These are phyloP conservation scores for Tetrahymena malaccensis DNA, from an alignment of 73 alveolate genomes.

Conservation along the genomic window DNA sequence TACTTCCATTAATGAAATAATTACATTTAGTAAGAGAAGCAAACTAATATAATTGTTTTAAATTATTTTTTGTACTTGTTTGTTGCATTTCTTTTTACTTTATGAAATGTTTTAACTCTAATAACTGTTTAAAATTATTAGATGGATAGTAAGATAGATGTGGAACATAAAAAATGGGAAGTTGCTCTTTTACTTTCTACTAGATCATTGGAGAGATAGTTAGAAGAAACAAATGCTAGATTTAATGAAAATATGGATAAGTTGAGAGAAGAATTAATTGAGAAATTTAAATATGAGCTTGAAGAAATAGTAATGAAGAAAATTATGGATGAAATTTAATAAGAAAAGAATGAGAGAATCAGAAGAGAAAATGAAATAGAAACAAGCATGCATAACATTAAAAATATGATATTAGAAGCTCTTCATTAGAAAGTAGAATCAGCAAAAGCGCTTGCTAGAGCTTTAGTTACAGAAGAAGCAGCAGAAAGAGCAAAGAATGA, in stretches of 20 bases:
- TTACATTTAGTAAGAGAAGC: too few relatives aligned
- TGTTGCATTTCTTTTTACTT: not conserved
- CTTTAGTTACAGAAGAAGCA: not conserved
- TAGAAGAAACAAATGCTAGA: not conserved
- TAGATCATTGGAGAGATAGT: not conserved
- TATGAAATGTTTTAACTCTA: too few relatives aligned
- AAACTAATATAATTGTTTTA: too few relatives aligned
- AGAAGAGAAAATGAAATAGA: not conserved
- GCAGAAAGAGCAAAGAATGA: not conserved
- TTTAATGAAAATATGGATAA: not conserved
- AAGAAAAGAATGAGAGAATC: not conserved
- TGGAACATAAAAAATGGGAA: not conserved
- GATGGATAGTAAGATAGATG: not conserved
- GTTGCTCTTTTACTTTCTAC: not conserved
- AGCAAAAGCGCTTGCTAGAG: not conserved
- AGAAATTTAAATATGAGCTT: not conserved
- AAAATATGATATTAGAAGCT: not conserved
- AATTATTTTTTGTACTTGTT: too few relatives aligned
- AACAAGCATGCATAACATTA: not conserved
- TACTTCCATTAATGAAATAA: too few relatives aligned
- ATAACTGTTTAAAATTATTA: not conserved
- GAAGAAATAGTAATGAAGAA: not conserved
- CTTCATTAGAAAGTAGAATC: not conserved
- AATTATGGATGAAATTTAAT: not conserved
- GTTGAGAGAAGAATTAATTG: not conserved